Base-by-base conservation (phyloP, 2,329 filamentous ascomycete genomes). In the Pseudogymnoascus verrucosus region DNA sequence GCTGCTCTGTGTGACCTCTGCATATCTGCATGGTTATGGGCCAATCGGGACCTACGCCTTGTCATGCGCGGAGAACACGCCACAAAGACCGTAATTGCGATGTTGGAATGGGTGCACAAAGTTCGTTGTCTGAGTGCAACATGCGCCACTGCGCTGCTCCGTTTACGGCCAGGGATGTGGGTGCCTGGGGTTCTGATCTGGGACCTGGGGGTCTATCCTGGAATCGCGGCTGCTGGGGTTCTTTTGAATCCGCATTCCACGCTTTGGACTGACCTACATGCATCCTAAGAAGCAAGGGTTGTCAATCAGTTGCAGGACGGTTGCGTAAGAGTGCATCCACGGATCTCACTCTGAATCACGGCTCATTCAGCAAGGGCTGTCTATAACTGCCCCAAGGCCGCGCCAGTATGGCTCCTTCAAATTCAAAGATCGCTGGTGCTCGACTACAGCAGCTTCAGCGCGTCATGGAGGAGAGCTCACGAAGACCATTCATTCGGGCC, bases 321-420 rank as follows among this genome's bases (percentile, higher is more conserved):
- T 57, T 57, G 51, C 51, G 51, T 57, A 57, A 57, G 51, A 57
- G 28, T 34, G 51, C 26, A 57, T 34, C 11, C 16, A 57, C 51
- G 10, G 28, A 57, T 34, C 51, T 57, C 51, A 57, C 8, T 57
- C 51, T 57, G 51, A 57, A 57, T 57, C 28, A 57, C 26, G 28
- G 51, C 51, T 57, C 51, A 57, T 57, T 21, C 51, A 57, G 51
- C 51, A 57, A 57, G 28, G n/a, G 28, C 51, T 36, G 10, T 34
- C 51, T 57, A 57, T 57, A 57, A 57, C 51, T 57, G 51, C 51
- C 51, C 51, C 51, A 34, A 57, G 51, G 51, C 51, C 51, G 51
- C 51, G 51, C 51, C 51, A 57, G 28, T 34, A 57, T 57, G 51
- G 51, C 51, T 57, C 51, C 51, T 11, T 34, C 51, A 57, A 57